These are phyloP conservation scores for Pelargonium myrrhifolium DNA, from an alignment of 441 rosid genomes.

Conservation along the genomic window DNA sequence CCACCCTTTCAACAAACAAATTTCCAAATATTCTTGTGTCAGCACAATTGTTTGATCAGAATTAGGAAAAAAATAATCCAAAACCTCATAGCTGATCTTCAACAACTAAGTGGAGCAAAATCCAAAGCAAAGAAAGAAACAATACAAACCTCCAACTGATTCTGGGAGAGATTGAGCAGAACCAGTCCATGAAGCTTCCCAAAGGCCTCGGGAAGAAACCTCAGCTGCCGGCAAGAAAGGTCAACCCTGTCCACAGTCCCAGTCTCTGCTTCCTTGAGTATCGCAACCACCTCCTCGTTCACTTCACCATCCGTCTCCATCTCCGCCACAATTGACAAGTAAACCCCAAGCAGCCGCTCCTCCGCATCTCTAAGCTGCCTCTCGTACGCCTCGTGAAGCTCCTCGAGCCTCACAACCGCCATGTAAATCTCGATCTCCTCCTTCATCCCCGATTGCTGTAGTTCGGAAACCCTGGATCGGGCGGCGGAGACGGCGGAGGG, in stretches of 20 bases:
- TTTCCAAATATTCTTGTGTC: no score
- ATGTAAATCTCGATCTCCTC: constrained; percentile 17
- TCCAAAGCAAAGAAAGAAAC: background rate
- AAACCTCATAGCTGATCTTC: no score
- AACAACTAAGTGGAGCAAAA: background rate
- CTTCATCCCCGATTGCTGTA: background rate
- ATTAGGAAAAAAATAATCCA: no score
- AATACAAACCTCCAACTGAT: constrained; percentile 41
- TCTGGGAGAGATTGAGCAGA: constrained; percentile 41
- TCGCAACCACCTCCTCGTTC: constrained; percentile 19
- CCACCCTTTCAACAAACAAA: no score
- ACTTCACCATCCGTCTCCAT: constrained; percentile 4
- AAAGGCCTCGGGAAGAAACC: constrained; percentile 45
- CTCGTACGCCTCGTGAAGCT: constrained; percentile 16
- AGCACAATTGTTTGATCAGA: no score
- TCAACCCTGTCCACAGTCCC: constrained; percentile 37
- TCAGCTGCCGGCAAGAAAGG: constrained; percentile 40
- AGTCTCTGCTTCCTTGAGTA: constrained; percentile 22
- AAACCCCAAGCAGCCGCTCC: constrained; percentile 18
- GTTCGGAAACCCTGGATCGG: constrained; percentile 9
- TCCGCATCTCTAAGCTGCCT: constrained; percentile 19
- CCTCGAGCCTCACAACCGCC: constrained; percentile 19
- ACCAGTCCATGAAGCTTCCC: constrained; percentile 41
- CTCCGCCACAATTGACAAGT: constrained; percentile 17
- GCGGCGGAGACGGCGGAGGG: constrained; percentile 17